Evolutionary conservation across 345 rosid species (phyloP), one percentile per base, ranked within the genome.

Genomic region (Eucalyptus curtisii): DNA sequence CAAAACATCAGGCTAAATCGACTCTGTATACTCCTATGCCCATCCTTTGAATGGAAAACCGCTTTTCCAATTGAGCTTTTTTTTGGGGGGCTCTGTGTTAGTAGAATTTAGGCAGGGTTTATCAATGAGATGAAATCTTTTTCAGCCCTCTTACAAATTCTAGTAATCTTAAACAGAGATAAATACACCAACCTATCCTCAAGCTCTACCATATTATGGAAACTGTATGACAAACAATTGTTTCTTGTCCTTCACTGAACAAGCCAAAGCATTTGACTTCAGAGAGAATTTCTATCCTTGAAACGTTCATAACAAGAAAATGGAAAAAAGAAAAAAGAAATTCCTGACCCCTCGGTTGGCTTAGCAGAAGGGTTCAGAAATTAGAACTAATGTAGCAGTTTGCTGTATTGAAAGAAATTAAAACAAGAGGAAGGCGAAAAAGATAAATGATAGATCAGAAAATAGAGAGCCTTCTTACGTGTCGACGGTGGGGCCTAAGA

Each of bases 401-500:
- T 37, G 82, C 82, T 40, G 27, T 49, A 31, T 50, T 7, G 64
- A 84, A 80, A 33, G 86, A n/a, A 76, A 40, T 68, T 19, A 81
- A 17, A n/a, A 40, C 88, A 86, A 76, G 47, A 20, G 82, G 82
- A 55, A 53, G n/a, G 22, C 6, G 16, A 20, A 80, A 16, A 37
- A 57, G 53, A 52, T 47, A 79, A 27, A 53, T 47, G 33, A 24
- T 31, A 20, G 40, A 42, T 52, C 53, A 24, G 10, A 53, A 47
- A 81, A 50, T 4, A 57, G 16, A 42, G 64, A 31, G 52, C 33
- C 57, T 47, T 49, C 49, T 90, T 93, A 96, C 99, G 98, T 95
- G 48, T 47, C 40, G 50, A 88, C 49, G 40, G 98, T 93, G 89
- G 98, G 99, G 68, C 99, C 99, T 5, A 97, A 89, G 68, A 95